Conservation (phyloP, 2,329 filamentous ascomycete genomes). For the Colletotrichum tropicale region DNA sequence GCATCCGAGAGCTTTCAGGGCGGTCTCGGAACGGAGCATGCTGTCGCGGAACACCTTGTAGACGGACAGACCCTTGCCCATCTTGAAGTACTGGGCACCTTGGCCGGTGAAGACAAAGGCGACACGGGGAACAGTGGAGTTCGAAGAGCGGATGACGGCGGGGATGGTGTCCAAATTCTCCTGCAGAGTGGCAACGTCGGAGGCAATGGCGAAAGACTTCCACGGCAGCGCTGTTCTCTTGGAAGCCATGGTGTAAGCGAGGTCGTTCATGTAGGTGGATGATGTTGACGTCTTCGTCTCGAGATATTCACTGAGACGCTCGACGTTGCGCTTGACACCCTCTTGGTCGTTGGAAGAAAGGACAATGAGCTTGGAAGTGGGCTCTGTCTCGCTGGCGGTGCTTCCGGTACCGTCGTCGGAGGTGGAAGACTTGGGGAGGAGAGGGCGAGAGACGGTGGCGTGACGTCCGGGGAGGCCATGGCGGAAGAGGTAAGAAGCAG, state of each 20-base stretch:
- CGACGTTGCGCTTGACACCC: conserved; percentile 37
- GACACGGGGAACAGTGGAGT: conserved; percentile 31
- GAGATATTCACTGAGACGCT: conserved; percentile 40
- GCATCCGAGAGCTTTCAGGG: conserved; percentile 23
- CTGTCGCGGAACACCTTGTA: conserved; percentile 47
- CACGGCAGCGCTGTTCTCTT: conserved; percentile 50
- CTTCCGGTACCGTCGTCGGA: background rate
- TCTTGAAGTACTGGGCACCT: conserved; percentile 45
- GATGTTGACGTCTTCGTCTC: conserved; percentile 42
- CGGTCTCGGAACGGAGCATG: conserved; percentile 6
- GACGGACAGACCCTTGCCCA: conserved; percentile 44
- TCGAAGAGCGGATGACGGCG: conserved; percentile 26
- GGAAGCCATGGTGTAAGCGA: conserved; percentile 50
- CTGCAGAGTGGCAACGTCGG: conserved; percentile 31
- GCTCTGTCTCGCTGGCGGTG: background rate
- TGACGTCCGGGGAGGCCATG: conserved; percentile 10
- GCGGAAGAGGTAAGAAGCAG: conserved; percentile 9
- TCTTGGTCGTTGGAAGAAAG: conserved; percentile 42
- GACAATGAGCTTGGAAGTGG: conserved; percentile 41
- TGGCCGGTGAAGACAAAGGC: conserved; percentile 50
- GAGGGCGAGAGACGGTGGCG: background rate
- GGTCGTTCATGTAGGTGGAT: conserved; percentile 37
- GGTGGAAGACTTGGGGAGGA: background rate
- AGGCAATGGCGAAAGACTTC: conserved; percentile 42
- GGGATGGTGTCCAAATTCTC: conserved; percentile 26